Evolutionary conservation across 2,329 filamentous ascomycete genomes (phyloP), one percentile per base, ranked within the genome.

Genomic region (Rugonectria rugulosa): DNA sequence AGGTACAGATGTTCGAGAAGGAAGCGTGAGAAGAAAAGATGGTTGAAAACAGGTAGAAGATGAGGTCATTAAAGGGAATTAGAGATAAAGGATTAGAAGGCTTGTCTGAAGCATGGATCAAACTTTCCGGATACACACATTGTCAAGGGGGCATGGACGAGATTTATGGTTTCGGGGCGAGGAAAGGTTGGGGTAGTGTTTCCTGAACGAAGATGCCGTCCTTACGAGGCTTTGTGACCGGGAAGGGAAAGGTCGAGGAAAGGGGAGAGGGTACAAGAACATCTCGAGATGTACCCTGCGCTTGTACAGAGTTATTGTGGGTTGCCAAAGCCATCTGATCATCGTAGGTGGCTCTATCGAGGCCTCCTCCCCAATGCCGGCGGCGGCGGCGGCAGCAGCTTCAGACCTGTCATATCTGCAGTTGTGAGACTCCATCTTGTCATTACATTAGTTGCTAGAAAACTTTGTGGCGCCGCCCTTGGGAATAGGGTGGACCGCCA

Each of bases 331-430:
- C 50, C 60, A 56, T 58, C 52, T 62, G 61, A 61, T 63, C 65
- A 70, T 70, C 62, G 58, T 65, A 63, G 57, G 60, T 53, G 62
- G 34, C 53, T 65, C 59, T 61, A 52, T 57, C 57, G 59, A 66
- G 56, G 65, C 63, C 57, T 53, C 60, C 59, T 62, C n/a, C n/a
- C n/a, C 38, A 59, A 53, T 23, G 50, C 42, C 52, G 60, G 62
- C 68, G 65, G 50, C 53, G 62, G 56, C 57, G 40, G 56, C 51
- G 32, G 32, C 32, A 26, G 45, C 29, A 52, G 50, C 48, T 65
- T 45, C 53, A 72, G 71, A 73, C 71, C 63, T 73, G 71, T 73
- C 71, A 73, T 67, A 72, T 73, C 64, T 60, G 36, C 56, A 56
- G 56, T 60, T 67, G 64, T 70, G 64, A 71, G 64, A 70, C 69